Percentiles rank a stretch among this genome's conserved stretches.
Conservation (phyloP, 208 protist genomes). For the Leishmania guyanensis region DNA sequence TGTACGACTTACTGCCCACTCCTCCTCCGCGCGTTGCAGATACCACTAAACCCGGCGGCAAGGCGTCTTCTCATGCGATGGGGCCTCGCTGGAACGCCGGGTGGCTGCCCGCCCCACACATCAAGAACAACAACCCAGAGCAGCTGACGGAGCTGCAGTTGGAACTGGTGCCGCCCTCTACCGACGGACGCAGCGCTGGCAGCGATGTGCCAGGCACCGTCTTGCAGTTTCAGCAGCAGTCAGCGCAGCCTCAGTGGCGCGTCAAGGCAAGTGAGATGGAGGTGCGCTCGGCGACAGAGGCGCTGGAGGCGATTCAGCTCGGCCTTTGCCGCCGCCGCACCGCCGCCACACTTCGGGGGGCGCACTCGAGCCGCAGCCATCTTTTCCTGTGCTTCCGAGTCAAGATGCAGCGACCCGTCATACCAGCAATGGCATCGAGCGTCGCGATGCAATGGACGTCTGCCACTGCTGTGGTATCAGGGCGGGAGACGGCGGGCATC, state of each 20-base stretch:
- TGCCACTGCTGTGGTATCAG: not conserved
- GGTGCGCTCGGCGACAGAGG: conserved; percentile 25
- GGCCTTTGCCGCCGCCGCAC: conserved; percentile 30
- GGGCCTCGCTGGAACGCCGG: conserved; percentile 32
- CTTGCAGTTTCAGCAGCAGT: conserved; percentile 17
- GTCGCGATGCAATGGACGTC: not conserved
- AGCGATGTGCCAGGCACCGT: conserved; percentile 7
- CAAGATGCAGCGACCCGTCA: conserved; percentile 17
- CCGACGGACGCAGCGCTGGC: not conserved
- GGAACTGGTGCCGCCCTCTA: conserved; percentile 22
- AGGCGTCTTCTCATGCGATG: conserved; percentile 3
- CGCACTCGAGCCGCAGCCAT: conserved; percentile 38
- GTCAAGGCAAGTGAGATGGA: conserved; percentile 29
- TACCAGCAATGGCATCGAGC: conserved; percentile 20
- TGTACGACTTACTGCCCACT: conserved; percentile 40
- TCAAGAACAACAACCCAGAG: conserved; percentile 32
- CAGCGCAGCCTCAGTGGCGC: conserved; percentile 26
- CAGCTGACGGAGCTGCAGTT: conserved; percentile 32
- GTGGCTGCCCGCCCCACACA: conserved; percentile 24
- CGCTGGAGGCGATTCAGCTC: conserved; percentile 25
- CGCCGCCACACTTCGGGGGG: conserved; percentile 22
- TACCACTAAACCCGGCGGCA: not conserved
- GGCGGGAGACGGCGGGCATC: not conserved
- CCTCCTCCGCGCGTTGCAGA: not conserved
- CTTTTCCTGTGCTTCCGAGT: conserved; percentile 36